Evolutionary conservation across 805 yeast genomes (phyloP), one percentile per base, ranked within the genome.

Genomic region (Candida insectorum): DNA sequence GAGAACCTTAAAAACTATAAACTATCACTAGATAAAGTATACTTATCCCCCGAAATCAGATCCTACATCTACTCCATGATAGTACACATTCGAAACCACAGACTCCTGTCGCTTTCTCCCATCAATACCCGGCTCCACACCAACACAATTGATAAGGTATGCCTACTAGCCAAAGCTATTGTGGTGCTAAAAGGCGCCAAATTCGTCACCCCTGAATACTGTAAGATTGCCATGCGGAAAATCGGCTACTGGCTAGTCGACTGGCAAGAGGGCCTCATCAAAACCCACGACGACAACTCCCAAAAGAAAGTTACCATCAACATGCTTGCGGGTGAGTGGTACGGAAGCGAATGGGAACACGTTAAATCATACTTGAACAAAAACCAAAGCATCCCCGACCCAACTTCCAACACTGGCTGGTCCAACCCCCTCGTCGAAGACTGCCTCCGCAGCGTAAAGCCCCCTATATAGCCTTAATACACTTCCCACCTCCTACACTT

Each of bases 171-270:
- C 9, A 46, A 43, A 28, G 51, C 60, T 3, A 38, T 61, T 25
- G 61, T 56, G 16, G 44, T 45, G 31, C 9, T 43, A 44, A 20
- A 20, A n/a, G 34, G 31, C 20, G 33, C 34, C n/a, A n/a, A n/a
- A n/a, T 65, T 41, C 37, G 60, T 62, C 5, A 65, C 71, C 3
- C 70, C 71, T 0, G 68, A 60, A 26, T 45, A 41, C 24, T 58
- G 56, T 25, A 65, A 65, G 40, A 45, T 60, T n/a, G 65, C 70
- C 5, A 50, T 53, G 41, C 46, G 66, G 17, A 60, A 60, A 38
- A 44, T 66, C 5, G 68, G 60, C 16, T 65, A 64, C 51, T 66
- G 73, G 73, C 47, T 64, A 12, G 64, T 66, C 8, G 65, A 62
- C 41, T 66, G 71, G 71, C 65, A 65, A 36, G 24, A 16, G 11